A percentile compares a stretch with the other conserved stretches of the same genome.
Conservation (phyloP, 202 grass and related monocot species). For the Schoenoplectus triqueter region DNA sequence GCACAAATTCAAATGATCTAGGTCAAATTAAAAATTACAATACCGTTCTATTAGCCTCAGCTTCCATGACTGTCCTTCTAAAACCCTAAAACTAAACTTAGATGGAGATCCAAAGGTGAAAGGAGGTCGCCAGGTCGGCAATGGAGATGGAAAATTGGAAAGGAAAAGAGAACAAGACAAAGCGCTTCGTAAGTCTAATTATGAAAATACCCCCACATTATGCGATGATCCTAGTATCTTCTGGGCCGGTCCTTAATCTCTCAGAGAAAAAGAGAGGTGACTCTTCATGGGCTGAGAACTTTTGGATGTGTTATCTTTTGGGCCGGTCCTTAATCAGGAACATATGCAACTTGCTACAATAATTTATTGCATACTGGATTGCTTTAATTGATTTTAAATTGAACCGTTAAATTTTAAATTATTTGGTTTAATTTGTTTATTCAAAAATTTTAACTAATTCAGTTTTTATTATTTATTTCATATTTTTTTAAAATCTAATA, state of each 20-base stretch:
- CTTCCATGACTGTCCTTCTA: slow-evolving; percentile 45
- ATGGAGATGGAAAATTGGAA: neutral
- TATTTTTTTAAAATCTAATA: too few relatives aligned
- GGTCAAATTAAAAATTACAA: neutral
- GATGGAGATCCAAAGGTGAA: slow-evolving; percentile 16
- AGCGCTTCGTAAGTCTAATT: neutral
- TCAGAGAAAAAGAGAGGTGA: neutral
- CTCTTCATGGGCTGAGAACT: neutral
- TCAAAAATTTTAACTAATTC: too few relatives aligned
- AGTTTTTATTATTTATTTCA: too few relatives aligned
- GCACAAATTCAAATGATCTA: slow-evolving; percentile 1
- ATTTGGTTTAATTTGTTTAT: too few relatives aligned
- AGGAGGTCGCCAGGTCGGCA: neutral
- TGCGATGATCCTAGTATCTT: neutral
- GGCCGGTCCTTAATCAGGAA: too few relatives aligned
- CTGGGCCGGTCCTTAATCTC: neutral
- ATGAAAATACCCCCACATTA: neutral
- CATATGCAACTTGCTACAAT: too few relatives aligned
- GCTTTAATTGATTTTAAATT: too few relatives aligned
- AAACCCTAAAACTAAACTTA: slow-evolving; percentile 47
- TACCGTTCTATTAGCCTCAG: slow-evolving; percentile 69
- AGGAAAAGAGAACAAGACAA: slow-evolving; percentile 23
- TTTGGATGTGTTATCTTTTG: too few relatives aligned
- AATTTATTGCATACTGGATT: too few relatives aligned
- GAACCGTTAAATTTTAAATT: too few relatives aligned